These are phyloP conservation scores for Toxoplasma gondii DNA, from an alignment of 169 alveolate genomes.

Conservation along the genomic window DNA sequence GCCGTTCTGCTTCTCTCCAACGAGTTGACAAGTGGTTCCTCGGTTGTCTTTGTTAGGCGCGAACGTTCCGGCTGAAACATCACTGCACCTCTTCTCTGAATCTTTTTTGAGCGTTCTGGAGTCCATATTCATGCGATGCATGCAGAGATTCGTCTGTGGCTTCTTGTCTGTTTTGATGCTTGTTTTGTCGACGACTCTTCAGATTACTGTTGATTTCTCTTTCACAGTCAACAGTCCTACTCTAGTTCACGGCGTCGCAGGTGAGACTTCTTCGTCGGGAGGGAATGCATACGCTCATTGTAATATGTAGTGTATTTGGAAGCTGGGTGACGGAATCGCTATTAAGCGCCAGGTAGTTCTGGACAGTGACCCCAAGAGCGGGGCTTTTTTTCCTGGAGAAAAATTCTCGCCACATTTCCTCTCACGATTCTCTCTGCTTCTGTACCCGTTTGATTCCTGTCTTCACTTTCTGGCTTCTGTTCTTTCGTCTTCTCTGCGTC, in stretches of 20 bases:
- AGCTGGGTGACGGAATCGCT: too few relatives aligned
- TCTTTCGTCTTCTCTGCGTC: background rate
- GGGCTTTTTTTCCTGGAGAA: too few relatives aligned
- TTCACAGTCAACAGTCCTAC: conserved; percentile 13
- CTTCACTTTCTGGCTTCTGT: background rate
- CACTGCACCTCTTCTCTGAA: too few relatives aligned
- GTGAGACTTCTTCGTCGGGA: background rate
- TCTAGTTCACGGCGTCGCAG: background rate
- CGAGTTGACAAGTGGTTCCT: too few relatives aligned
- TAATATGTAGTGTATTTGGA: too few relatives aligned
- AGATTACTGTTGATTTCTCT: background rate
- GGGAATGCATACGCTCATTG: background rate
- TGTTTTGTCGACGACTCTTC: background rate
- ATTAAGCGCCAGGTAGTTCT: too few relatives aligned
- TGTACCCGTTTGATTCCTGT: background rate
- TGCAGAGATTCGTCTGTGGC: background rate
- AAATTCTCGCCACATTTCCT: too few relatives aligned
- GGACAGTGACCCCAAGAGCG: too few relatives aligned
- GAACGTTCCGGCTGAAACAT: too few relatives aligned
- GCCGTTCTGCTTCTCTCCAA: too few relatives aligned
- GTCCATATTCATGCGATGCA: background rate
- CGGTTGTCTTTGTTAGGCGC: too few relatives aligned
- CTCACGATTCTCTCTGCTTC: background rate
- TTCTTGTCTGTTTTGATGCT: background rate
- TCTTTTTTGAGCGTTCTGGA: too few relatives aligned